Evolutionary conservation across 2,329 filamentous ascomycete genomes (phyloP), one percentile per base, ranked within the genome.

Genomic region (Plectosphaerella sp.): DNA sequence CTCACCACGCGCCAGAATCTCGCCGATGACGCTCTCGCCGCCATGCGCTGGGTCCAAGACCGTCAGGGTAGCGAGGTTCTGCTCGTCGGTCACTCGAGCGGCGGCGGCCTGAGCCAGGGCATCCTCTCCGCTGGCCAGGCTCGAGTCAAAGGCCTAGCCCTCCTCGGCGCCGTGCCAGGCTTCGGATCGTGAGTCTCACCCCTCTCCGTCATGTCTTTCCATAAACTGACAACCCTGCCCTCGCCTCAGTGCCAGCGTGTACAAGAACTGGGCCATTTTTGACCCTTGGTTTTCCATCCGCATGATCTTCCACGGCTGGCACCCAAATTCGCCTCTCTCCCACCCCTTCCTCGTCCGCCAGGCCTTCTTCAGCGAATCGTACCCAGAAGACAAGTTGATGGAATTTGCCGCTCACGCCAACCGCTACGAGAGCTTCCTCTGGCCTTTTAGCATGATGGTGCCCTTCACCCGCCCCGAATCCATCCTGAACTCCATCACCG

Each of bases 401-500:
- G 62, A 66, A 3, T 75, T 82, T 49, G 72, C 75, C 57, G 58
- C 60, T 2, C 67, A 69, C 4, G 66, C 77, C 52, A 70, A 69
- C 24, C 67, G 70, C 4, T 83, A 79, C 55, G 78, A 83, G 59
- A 76, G 71, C 55, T 77, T 78, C 59, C 58, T 72, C 33, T 83
- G 78, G 79, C 72, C 77, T 0, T 52, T 77, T 36, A 73, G 74
- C 49, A 76, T 79, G 66, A 67, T 78, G 53, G 59, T 56, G 33
- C 63, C 67, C 3, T 79, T 80, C 55, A 67, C 72, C 10, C 67
- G 70, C 14, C 67, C 70, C 1, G 53, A 63, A 36, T 70, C 65
- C 15, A 63, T 81, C 2, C 53, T 80, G 2, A 56, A 54, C 8
- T 71, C 67, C 3, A 67, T 74, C n/a, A 37, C 45, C 4, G 60